Percentiles rank a stretch among this genome's conserved stretches.
Conservation (phyloP, 2,329 filamentous ascomycete species). For the Sporothrix globosa region DNA sequence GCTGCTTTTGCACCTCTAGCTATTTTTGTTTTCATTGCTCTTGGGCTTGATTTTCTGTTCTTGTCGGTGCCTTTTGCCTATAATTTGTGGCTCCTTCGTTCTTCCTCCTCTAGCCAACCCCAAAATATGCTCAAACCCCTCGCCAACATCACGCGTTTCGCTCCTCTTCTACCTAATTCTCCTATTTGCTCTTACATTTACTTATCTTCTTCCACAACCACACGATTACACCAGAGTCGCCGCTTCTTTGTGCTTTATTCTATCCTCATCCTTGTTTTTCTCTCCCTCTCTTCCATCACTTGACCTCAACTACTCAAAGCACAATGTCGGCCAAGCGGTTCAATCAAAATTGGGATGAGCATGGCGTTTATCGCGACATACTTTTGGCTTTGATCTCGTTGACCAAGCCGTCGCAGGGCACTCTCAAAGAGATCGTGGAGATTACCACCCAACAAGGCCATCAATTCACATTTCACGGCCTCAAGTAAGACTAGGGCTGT, state of each 20-base stretch:
- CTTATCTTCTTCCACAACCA: background rate
- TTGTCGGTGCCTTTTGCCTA: background rate
- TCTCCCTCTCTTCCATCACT: background rate
- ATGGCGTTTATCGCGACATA: constrained; percentile 50
- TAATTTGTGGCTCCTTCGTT: background rate
- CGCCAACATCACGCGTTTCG: background rate
- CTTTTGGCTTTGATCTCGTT: constrained; percentile 48
- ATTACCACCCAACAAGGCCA: constrained; percentile 40
- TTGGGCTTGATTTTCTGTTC: background rate
- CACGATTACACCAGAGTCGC: background rate
- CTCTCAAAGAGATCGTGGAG: constrained; percentile 41
- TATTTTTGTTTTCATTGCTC: background rate
- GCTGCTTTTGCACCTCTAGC: background rate
- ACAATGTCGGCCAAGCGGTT: constrained; percentile 12
- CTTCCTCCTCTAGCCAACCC: background rate
- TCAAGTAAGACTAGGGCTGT: constrained; percentile 29
- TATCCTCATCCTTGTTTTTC: background rate
- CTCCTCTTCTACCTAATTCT: background rate
- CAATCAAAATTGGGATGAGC: constrained; percentile 46
- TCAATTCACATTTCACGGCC: constrained; percentile 36
- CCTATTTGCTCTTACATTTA: background rate
- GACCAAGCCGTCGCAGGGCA: constrained; percentile 42
- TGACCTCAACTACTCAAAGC: background rate
- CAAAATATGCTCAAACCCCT: background rate
- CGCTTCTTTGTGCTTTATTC: background rate